Percentiles rank a stretch among this genome's conserved stretches.
Conservation (phyloP, 2,329 filamentous ascomycete genomes). For the Nemania sp. region DNA sequence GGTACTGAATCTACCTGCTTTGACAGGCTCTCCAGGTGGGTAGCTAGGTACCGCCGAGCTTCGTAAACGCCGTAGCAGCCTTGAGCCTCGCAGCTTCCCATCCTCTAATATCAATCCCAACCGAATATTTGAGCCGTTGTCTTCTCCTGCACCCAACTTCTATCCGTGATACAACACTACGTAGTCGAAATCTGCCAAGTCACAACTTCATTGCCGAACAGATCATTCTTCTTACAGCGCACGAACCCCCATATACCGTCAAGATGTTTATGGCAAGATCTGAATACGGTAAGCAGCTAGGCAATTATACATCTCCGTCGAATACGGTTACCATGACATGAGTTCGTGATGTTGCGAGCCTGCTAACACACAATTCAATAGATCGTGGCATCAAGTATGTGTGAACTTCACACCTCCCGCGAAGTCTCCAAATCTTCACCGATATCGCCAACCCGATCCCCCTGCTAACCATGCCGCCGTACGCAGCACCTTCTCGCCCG, state of each 20-base stretch:
- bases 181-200: not conserved
- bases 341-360: slow-evolving; percentile 7
- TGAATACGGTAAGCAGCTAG: slow-evolving; percentile 85
- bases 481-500: slow-evolving; percentile 93
- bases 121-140: slow-evolving; percentile 14
- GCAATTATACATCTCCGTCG: slow-evolving; percentile 29
- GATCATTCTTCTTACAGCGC: not conserved
- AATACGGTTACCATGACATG: slow-evolving; percentile 16
- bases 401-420: slow-evolving; percentile 6
- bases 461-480: slow-evolving; percentile 12
- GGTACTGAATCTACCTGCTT: not conserved
- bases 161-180: too few species aligned
- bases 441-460: not conserved
- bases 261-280: slow-evolving; percentile 99
- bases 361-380: slow-evolving; percentile 49
- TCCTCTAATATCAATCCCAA: slow-evolving; percentile 19
- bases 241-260: slow-evolving; percentile 47
- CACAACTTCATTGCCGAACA: too few species aligned
- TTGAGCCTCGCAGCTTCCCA: slow-evolving; percentile 38
- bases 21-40: not conserved
- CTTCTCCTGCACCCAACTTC: not conserved
- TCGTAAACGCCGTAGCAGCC: slow-evolving; percentile 42
- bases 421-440: slow-evolving; percentile 10
- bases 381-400: slow-evolving; percentile 97
- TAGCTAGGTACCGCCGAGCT: slow-evolving; percentile 26